A percentile compares a stretch with the other conserved stretches of the same genome.
Evolutionary conservation across 805 yeast genomes (phyloP).

Genomic region (Teunomyces atbi): DNA sequence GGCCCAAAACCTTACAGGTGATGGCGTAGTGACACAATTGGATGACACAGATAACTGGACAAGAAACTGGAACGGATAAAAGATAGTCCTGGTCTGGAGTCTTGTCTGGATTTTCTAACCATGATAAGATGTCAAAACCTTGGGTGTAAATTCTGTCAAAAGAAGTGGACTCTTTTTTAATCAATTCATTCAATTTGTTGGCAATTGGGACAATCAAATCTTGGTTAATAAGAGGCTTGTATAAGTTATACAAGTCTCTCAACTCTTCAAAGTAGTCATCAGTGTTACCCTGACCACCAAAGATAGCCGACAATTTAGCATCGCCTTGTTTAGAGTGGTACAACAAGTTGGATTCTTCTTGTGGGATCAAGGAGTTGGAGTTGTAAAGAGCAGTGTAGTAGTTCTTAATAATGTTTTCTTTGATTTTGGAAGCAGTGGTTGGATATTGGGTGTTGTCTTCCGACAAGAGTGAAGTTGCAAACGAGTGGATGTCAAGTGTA

Average conservation of each 20-base stretch:
- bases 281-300: conserved; percentile 99
- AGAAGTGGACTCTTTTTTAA: conserved; percentile 59
- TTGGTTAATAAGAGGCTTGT: conserved; percentile 63
- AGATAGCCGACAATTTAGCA: conserved; percentile 76
- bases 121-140: conserved; percentile 82
- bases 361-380: conserved; percentile 24
- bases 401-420: conserved; percentile 64
- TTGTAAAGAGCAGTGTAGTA: conserved; percentile 53
- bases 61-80: conserved; percentile 87
- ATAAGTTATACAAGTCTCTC: conserved; percentile 75
- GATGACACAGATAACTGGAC: conserved; percentile 96
- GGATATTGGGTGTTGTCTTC: conserved; percentile 50
- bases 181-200: conserved; percentile 61
- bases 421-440: conserved; percentile 70
- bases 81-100: conserved; percentile 90
- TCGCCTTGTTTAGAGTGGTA: conserved; percentile 55
- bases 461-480: conserved; percentile 67
- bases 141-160: conserved; percentile 82
- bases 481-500: conserved; percentile 81
- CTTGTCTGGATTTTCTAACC: conserved; percentile 82
- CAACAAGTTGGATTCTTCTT: conserved; percentile 49
- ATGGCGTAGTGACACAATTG: conserved; percentile 92
- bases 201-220: conserved; percentile 74
- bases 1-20: conserved; percentile 79
- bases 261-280: conserved; percentile 97